Base-by-base conservation (phyloP, 257 asterid genomes). In the Schizonepeta tenuifolia region DNA sequence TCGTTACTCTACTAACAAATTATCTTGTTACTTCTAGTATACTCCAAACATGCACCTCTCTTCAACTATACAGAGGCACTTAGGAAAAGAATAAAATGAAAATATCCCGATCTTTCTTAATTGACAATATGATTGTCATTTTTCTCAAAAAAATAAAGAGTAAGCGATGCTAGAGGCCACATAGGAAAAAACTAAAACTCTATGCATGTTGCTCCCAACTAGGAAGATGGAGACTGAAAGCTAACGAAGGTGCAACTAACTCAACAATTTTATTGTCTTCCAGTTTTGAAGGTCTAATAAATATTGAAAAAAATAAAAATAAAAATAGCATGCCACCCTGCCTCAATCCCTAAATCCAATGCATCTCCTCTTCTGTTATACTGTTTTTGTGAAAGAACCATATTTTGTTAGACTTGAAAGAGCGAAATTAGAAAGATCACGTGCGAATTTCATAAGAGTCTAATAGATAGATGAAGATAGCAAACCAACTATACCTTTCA, bases 401-500 rank as follows among this genome's bases (percentile, higher is more conserved):
- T 21, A 41, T 41, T 51, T 41, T 65, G 67, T 65, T 72, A 49
- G 59, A 44, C 58, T 43, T 50, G 17, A 43, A 17, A 62, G 51
- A 62, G 6, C 61, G 73, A 58, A 61, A 53, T 33, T 28, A 61
- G 65, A 57, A 65, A 59, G 26, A 24, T 41, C 38, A 21, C 46
- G 65, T 62, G 59, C 31, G 17, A 62, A 71, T 56, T 59, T 81
- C 76, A 57, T 54, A 57, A 38, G 74, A 67, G 62, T 64, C 50
- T 51, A 66, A 81, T 57, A 69, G 75, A 40, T 54, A 62, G 31
- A 43, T 26, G 24, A 74, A 70, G 67, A 67, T 57, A 66, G 75
- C 38, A 44, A 69, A 66, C 12, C 46, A 76, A 70, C 59, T 21
- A 69, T 82, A 94, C 99, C 98, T 85, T 78, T 81, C 78, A 78